Evolutionary conservation across 208 protist species (phyloP).

Genomic region (Novymonas esmeraldas): DNA sequence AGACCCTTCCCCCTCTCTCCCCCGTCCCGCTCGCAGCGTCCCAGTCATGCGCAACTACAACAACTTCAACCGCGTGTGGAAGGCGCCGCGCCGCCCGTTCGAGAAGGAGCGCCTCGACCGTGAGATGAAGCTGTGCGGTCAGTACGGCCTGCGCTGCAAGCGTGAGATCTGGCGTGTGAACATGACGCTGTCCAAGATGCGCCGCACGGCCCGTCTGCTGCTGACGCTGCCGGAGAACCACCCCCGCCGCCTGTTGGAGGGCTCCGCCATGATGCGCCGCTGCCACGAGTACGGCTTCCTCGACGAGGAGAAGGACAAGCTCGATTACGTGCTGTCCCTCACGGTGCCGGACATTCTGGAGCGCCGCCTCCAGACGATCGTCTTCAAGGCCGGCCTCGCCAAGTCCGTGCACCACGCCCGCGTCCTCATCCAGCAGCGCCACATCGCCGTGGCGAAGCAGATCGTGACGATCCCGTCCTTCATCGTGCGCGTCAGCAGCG

Average conservation of each 20-base stretch:
- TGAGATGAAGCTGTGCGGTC: conserved; percentile 99
- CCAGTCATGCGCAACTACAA: conserved; percentile 93
- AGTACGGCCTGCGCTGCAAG: conserved; percentile 99
- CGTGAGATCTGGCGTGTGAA: conserved; percentile 99
- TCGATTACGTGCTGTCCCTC: conserved; percentile 99
- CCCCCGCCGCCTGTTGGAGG: conserved; percentile 97
- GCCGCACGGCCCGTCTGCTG: conserved; percentile 98
- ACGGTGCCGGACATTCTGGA: conserved; percentile 99
- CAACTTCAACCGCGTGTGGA: conserved; percentile 97
- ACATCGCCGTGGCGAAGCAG: conserved; percentile 99
- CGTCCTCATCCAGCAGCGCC: conserved; percentile 98
- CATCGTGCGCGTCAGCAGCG: conserved; percentile 98
- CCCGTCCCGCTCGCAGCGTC: neutral
- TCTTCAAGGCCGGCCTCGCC: conserved; percentile 98
- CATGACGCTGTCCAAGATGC: conserved; percentile 99
- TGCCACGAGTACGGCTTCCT: conserved; percentile 97
- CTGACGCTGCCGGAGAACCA: conserved; percentile 99
- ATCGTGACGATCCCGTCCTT: conserved; percentile 99
- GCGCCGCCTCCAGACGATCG: conserved; percentile 99
- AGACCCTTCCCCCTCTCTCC: too few relatives aligned
- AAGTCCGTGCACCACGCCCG: conserved; percentile 99
- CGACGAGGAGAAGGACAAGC: conserved; percentile 98
- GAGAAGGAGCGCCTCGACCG: conserved; percentile 99
- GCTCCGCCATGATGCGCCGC: conserved; percentile 98
- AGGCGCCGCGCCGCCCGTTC: conserved; percentile 99